phyloP scores from a whole-genome alignment of 257 asterid genomes.

The Lithospermum erythrorhizon region DNA sequence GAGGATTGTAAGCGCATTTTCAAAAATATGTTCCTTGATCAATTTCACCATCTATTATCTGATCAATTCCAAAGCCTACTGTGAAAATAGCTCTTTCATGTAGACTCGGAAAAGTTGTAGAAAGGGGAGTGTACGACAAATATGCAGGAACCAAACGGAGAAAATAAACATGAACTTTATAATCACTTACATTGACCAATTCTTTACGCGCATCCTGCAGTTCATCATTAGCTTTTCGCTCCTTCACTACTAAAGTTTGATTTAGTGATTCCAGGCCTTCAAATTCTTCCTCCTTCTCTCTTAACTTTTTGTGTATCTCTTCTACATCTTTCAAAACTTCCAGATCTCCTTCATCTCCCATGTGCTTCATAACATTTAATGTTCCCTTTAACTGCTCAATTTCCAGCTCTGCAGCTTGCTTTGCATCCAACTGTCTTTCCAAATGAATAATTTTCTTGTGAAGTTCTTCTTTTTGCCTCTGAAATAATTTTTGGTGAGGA shows the following conservation, averaged over 20 bases:
- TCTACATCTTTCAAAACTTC: conserved; percentile 56
- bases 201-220: conserved; percentile 94
- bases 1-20: not conserved
- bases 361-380: conserved; percentile 55
- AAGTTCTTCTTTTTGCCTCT: conserved; percentile 79
- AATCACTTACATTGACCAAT: conserved; percentile 58
- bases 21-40: not conserved
- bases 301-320: conserved; percentile 37
- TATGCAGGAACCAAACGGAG: not conserved
- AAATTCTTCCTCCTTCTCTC: conserved; percentile 75
- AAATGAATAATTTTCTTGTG: conserved; percentile 49
- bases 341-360: conserved; percentile 53
- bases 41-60: not conserved
- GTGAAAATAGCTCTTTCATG: no score
- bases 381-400: conserved; percentile 64
- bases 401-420: conserved; percentile 71
- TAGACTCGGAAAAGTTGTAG: no score
- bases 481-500: conserved; percentile 20
- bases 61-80: not conserved
- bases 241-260: conserved; percentile 60
- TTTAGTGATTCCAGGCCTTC: conserved; percentile 43
- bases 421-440: conserved; percentile 62
- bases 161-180: conserved; percentile 2
- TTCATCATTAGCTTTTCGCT: conserved; percentile 70
- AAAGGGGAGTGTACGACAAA: no score